Percentiles rank a stretch among this genome's conserved stretches.
Conservation (phyloP, 2,329 filamentous ascomycete species). For the Intubia oerlemansii region DNA sequence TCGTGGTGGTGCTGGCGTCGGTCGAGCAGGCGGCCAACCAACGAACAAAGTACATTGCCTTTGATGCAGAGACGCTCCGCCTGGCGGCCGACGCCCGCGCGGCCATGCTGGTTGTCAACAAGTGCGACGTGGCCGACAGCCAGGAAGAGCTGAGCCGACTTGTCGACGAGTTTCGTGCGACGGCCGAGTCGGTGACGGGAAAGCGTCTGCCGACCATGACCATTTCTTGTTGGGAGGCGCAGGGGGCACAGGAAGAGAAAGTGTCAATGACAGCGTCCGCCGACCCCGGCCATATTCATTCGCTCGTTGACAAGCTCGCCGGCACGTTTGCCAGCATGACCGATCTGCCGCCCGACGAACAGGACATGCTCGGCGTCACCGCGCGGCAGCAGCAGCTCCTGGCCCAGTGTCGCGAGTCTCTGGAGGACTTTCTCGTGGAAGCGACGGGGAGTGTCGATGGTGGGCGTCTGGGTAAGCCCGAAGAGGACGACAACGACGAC, state of each 20-base stretch:
- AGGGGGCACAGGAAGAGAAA: too few relatives aligned
- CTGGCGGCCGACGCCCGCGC: constrained; percentile 27
- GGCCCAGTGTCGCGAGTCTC: constrained; percentile 45
- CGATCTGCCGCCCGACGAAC: constrained; percentile 44
- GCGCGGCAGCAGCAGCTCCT: constrained; percentile 75
- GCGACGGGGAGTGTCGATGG: too few relatives aligned
- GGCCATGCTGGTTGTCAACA: constrained; percentile 38
- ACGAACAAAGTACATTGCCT: constrained; percentile 19
- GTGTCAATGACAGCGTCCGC: too few relatives aligned
- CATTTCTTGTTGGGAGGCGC: constrained; percentile 5
- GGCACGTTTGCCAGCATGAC: constrained; percentile 51
- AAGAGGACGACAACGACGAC: constrained; percentile 7
- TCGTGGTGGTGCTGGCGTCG: constrained; percentile 64
- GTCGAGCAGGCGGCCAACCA: constrained; percentile 30
- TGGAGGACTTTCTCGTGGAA: constrained; percentile 51
- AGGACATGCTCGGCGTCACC: constrained; percentile 76
- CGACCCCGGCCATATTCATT: constrained; percentile 40
- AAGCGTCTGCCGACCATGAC: constrained; percentile 5
- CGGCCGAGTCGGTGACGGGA: background rate
- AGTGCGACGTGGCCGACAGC: constrained; percentile 33
- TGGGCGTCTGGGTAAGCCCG: too few relatives aligned
- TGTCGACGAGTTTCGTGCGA: constrained; percentile 15
- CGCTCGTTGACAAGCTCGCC: constrained; percentile 51
- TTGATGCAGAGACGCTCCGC: constrained; percentile 31
- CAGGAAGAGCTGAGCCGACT: too few relatives aligned